Evolutionary conservation across 495 filamentous ascomycete genomes (phyloP), one percentile per base, ranked within the genome.

Genomic region (Bacidia rubella): DNA sequence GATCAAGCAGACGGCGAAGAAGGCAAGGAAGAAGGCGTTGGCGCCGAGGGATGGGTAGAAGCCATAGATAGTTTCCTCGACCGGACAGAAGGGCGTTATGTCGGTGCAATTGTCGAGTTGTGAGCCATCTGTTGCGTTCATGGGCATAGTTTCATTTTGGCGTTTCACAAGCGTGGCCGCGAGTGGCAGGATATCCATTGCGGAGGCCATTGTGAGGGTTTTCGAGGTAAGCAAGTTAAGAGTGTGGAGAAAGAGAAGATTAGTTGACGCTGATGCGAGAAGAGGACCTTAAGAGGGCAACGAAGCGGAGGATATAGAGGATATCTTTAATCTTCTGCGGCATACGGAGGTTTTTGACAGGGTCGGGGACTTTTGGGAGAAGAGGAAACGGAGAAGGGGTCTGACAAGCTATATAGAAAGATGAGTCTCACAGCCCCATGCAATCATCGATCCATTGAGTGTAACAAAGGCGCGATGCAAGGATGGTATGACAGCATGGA

Each of bases 11-110:
- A 80, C 15, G 21, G 66, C 75, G 57, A 74, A 85, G 39, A 69
- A 68, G 17, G 70, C 71, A 4, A 71, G 63, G 62, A 83, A 78
- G 63, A 83, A 79, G 53, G 73, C 65, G 62, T 82, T 82, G 39
- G 74, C 76, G 44, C 73, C 78, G 11, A 76, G 66, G 58, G 74
- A 79, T 1, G 82, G 81, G 50, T 75, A 76, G 65, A 84, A 86
- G 27, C 81, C 81, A 57, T 83, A 75, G 15, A 79, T 81, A 1
- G 80, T 82, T 0, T 69, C 70, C 42, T 72, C 52, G 43, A 85
- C 76, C 2, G 78, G 77, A 54, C 82, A 85, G 2, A 42, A 15
- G 0, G 68, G 58, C 24, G 67, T 59, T 32, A 84, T 72, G 29
- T 72, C 56, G 11, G 59, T 63, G 64, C 81, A 82, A 38, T 35